Conservation (phyloP, 768 basidiomycete genomes). For the Candolleomyces efflorescens region DNA sequence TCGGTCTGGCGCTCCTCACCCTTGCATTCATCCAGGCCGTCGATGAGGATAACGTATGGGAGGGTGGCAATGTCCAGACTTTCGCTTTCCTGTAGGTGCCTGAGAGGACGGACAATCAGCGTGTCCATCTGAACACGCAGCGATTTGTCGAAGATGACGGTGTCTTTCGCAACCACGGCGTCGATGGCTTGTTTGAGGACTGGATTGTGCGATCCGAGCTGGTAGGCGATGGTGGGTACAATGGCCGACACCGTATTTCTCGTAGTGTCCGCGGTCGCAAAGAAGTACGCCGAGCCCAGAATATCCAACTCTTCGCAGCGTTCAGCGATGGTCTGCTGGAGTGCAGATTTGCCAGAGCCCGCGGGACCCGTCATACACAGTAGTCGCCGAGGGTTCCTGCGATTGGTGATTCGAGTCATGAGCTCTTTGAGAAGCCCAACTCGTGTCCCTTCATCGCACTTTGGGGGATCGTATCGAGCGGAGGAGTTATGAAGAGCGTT, state of each 20-base stretch:
- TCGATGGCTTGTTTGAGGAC: not conserved
- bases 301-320: not conserved
- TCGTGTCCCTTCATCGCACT: too few species aligned
- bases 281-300: not conserved
- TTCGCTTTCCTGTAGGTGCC: not conserved
- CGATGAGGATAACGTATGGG: not conserved
- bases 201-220: not conserved
- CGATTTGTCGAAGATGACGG: not conserved
- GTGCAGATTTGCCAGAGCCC: conserved; percentile 1
- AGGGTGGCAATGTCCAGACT: not conserved
- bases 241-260: not conserved
- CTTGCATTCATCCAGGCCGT: conserved; percentile 3
- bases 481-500: too few species aligned
- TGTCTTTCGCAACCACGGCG: not conserved
- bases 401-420: too few species aligned
- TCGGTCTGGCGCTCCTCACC: not conserved
- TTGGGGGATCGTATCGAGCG: too few species aligned
- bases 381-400: not conserved
- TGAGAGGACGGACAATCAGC: not conserved
- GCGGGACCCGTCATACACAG: conserved; percentile 4
- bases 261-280: not conserved
- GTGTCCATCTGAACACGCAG: not conserved
- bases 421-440: too few species aligned
- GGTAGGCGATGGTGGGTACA: conserved; percentile 4
- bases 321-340: not conserved